Base-by-base conservation (phyloP, 75 land plant genomes). In the Gnetum montanum region DNA sequence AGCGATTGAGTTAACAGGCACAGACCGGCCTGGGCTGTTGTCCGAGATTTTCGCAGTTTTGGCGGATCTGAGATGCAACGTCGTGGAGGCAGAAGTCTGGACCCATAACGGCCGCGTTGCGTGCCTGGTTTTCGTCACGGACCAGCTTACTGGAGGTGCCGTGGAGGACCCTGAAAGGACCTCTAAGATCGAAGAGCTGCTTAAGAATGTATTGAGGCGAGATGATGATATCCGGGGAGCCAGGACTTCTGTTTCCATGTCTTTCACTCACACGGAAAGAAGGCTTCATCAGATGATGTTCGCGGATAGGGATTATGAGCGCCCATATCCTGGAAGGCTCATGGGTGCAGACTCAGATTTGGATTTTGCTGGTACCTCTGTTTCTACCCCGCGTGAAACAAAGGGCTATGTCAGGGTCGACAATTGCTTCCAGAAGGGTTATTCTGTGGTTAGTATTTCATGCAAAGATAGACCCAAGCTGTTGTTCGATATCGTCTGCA, bases 401-500 rank as follows among this genome's bases (percentile, higher is more conserved):
- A 41, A 13, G 43, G 4, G 4, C 16, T 5, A 15, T 12, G 90
- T 95, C 0, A 58, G 83, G 0, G 79, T 90, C 4, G 70, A 79
- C 57, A 65, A 79, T 57, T 81, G 84, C 65, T 49, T 34, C 6
- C 80, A 86, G 25, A 62, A 66, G 66, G 83, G 82, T 13, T 95
- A 95, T 49, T 90, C 99, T 6, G 66, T 90, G 15, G 79, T 95
- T 15, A 86, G 70, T 43, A 68, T 95, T 31, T 72, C 76, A 46
- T 95, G 99, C 57, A 66, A 46, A 41, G 88, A 95, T 57, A 75
- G 99, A 35, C 75, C 75, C 0, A 95, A 86, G 75, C 81, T 95
- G n/a, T 51, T 95, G 25, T 95, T 95, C 61, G 99, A 95, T 53
- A 80, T 78, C 6, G 88, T 95, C 43, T 95, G 99, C 68, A 86